Base-by-base conservation (phyloP, 2,329 filamentous ascomycete genomes). In the Aphanocladium album region DNA sequence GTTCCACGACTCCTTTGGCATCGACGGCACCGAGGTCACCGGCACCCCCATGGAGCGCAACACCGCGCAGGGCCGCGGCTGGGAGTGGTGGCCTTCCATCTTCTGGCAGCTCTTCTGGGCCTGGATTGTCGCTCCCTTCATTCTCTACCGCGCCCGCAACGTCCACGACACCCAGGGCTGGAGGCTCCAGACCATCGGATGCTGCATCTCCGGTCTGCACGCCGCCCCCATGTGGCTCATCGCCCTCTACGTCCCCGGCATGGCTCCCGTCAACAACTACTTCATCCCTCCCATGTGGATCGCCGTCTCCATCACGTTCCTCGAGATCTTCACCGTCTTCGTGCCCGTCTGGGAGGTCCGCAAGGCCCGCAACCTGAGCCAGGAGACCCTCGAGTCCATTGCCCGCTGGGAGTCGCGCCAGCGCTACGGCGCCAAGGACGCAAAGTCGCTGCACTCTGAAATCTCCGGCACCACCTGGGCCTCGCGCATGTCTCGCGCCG, bases 51-150 rank as follows among this genome's bases (percentile, higher is more conserved):
- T 79, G 63, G 79, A 84, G 46, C 73, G 78, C 51, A 76, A 77
- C 59, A 73, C 76, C 23, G 71, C 74, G 41, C 79, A 79, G 64
- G 71, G 73, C 55, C 72, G 76, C 19, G 87, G 88, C 9, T 87
- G 82, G 79, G 88, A 90, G 75, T 90, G 88, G 87, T 82, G 84
- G 75, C 84, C 84, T 0, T 86, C 83, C 0, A 80, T 86, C 49
- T 76, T 86, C 57, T 88, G 85, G 85, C 85, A 88, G 65, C 77
- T 86, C 56, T 73, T 85, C 60, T 88, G 84, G 85, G 79, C 83
- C 16, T 87, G 83, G 80, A 69, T 85, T 49, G 79, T 84, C 62
- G 84, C 85, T 3, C 84, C 86, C 21, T 76, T 81, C 66, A 77
- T 88, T 63, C 78, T 89, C 4, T 88, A 82, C 79, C 79, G 82